Base-by-base conservation (phyloP, 305 asterid species). In the Striga hermonthica region DNA sequence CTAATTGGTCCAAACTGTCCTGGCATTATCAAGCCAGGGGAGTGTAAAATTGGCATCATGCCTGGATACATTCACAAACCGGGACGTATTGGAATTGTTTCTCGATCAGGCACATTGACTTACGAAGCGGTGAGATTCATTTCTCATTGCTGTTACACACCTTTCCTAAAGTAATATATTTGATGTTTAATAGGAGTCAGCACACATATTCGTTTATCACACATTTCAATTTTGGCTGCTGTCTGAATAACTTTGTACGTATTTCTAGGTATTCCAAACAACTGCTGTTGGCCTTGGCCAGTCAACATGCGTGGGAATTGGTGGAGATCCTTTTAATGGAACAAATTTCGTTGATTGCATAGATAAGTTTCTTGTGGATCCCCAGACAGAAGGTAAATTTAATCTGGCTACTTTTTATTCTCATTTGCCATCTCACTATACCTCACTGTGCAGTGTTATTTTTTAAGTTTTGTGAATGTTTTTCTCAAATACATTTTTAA, bases 41-140 rank as follows among this genome's bases (percentile, higher is more conserved):
- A 93, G 79, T 93, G 99, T 82, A 93, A 93, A 70, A 93, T 90
- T 22, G 99, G 99, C 50, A 93, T 93, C 72, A 93, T 93, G 99
- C 99, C 97, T 37, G 99, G 99, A 68, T 90, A 93, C 79, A 93
- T 93, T 75, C 99, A 93, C 82, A 93, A 93, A 79, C 99, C 99
- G 11, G 99, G 99, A 11, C 96, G 96, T 45, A 72, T 90, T 35
- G 99, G 96, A 67, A 89, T 89, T 70, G 96, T 89, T 60, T 89
- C 96, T 44, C 83, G 96, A 62, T 89, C 96, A 43, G 96, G 96
- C 62, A 89, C 96, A 62, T 75, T 89, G 81, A 89, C 95, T 57
- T 89, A 86, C 66, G 96, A 89, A 84, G 96, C 96, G 76, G 96
- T 89, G 80, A 86, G 85, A 53, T 75, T 61, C 69, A 64, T 65